A percentile compares a stretch with the other conserved stretches of the same genome.
These are phyloP conservation scores for Prosopis cineraria DNA, from an alignment of 306 rosid species.

Conservation along the genomic window DNA sequence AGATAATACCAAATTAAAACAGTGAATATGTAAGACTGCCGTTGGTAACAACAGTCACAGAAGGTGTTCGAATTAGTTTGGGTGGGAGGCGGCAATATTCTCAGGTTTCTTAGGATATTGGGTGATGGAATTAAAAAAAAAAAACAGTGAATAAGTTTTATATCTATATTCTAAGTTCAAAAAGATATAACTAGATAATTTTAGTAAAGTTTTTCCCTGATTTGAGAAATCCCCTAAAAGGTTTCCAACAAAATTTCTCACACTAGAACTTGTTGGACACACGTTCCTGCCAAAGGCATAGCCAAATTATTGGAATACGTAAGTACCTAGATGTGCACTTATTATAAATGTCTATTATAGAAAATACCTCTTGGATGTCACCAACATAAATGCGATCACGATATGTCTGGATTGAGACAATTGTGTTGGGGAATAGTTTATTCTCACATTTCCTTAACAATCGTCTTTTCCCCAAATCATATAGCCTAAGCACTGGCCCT, in stretches of 20 bases:
- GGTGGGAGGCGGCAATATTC: too few species aligned
- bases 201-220: constrained; percentile 15
- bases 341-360: neutral
- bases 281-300: constrained; percentile 8
- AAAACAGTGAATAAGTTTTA: constrained; percentile 8
- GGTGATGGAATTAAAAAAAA: too few species aligned
- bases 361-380: constrained; percentile 90
- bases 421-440: constrained; percentile 86
- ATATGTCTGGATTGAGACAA: constrained; percentile 81
- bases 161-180: constrained; percentile 5
- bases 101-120: too few species aligned
- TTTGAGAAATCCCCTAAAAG: neutral
- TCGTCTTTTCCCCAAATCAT: constrained; percentile 91
- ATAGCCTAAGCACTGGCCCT: constrained; percentile 83
- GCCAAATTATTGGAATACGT: constrained; percentile 22
- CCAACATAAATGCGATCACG: constrained; percentile 95
- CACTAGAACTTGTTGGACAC: neutral
- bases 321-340: neutral
- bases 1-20: constrained; percentile 7
- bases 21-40: too few species aligned
- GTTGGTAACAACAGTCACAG: too few species aligned
- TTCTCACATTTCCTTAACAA: constrained; percentile 92
- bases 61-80: too few species aligned
- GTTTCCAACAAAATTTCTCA: constrained; percentile 10
- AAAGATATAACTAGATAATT: neutral